Percentiles rank a stretch among this genome's conserved stretches.
Conservation (phyloP, 345 rosid species). For the Gossypium ekmanianum region DNA sequence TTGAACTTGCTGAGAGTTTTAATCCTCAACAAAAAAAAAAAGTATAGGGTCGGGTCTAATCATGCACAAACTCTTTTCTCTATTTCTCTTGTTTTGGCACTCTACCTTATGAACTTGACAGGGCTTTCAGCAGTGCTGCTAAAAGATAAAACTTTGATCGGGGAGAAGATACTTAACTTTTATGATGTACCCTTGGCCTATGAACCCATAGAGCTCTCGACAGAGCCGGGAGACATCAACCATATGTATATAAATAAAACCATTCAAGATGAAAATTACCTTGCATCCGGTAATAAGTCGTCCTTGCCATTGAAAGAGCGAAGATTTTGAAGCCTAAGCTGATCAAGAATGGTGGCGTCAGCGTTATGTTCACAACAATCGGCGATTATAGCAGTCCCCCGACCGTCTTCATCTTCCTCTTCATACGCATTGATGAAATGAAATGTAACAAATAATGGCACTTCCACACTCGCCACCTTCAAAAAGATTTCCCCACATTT, state of each 20-base stretch:
- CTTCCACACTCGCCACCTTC: slow-evolving; percentile 93
- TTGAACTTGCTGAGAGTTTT: too few species aligned
- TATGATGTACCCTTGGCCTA: too few species aligned
- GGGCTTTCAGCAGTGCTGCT: too few species aligned
- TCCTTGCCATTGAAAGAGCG: slow-evolving; percentile 58
- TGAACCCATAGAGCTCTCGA: too few species aligned
- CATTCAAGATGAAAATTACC: slow-evolving; percentile 31
- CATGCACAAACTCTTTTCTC: too few species aligned
- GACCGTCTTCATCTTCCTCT: slow-evolving; percentile 74
- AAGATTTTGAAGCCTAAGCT: slow-evolving; percentile 74
- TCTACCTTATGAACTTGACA: too few species aligned
- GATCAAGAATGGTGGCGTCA: slow-evolving; percentile 68
- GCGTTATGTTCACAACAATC: slow-evolving; percentile 95
- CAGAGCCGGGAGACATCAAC: too few species aligned
- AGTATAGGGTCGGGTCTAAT: too few species aligned
- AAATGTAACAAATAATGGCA: slow-evolving; percentile 76
- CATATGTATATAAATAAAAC: not conserved
- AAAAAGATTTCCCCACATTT: not conserved
- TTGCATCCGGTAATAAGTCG: slow-evolving; percentile 76
- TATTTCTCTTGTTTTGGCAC: too few species aligned
- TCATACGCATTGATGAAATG: slow-evolving; percentile 96
- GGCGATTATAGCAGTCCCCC: slow-evolving; percentile 57
- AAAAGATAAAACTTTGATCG: too few species aligned
- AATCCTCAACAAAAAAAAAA: too few species aligned
- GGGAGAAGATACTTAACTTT: too few species aligned